Evolutionary conservation across 129 eudicot species (phyloP), one percentile per base, ranked within the genome.

Genomic region (Tanacetum coccineum): DNA sequence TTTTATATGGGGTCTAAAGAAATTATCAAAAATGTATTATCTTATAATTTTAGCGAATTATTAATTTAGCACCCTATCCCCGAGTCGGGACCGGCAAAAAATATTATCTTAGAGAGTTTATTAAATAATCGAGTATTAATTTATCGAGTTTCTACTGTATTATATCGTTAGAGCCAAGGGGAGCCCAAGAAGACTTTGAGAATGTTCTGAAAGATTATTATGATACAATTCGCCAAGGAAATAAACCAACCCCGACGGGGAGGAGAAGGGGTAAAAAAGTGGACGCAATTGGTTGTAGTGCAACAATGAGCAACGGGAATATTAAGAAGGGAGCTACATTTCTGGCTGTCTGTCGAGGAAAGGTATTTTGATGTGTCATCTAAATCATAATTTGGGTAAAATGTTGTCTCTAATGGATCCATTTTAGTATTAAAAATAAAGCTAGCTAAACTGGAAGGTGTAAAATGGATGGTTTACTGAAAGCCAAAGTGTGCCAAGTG

Each of bases 311-410:
- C 72, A 62, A 73, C 57, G 77, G 65, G 39, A 72, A 13, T 13
- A 40, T 74, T 30, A 79, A 48, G 66, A 77, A 74, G 39, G 96
- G 95, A 57, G 98, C 98, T 73, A 82, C 90, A 67, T 88, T 88
- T 78, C 95, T 93, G 71, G 98, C 98, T 61, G 98, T 93, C 64
- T 88, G 95, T 85, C 87, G 95, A 78, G 98, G 98, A 75, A 93
- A 93, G 96, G 98, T 89, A 87, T 39, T 42, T 68, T 11, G 44
- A 47, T 25, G 59, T 17, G 19, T 13, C 44, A 59, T 59, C 15
- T 28, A 32, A 5, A 12, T 25, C n/a, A 13, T 26, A 8, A n/a
- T 1, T 26, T 12, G 4, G 21, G 19, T 2, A n/a, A n/a, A n/a
- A n/a, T 32, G 40, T 32, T 28, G 13, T 46, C 47, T 46, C n/a